These are phyloP conservation scores for Pyrus bretschneideri DNA, from an alignment of 306 rosid species.

Conservation along the genomic window DNA sequence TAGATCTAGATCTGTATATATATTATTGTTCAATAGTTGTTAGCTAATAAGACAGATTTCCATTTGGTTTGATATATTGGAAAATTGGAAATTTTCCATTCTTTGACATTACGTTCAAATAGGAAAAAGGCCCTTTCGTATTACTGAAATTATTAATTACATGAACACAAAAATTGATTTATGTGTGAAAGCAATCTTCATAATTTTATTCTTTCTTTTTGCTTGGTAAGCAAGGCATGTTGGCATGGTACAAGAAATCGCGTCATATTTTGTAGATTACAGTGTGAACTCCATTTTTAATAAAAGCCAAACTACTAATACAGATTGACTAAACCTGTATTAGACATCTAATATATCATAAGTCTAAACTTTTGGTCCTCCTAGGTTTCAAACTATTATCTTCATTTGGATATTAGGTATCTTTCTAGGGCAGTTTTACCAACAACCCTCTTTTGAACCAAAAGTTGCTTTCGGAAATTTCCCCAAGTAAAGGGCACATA, in stretches of 20 bases:
- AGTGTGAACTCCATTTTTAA: neutral
- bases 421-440: slow-evolving; percentile 6
- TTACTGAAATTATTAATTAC: neutral
- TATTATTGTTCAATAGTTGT: neutral
- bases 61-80: neutral
- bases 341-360: neutral
- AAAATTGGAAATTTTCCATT: neutral
- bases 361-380: neutral
- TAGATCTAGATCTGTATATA: neutral
- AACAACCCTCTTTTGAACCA: slow-evolving; percentile 11
- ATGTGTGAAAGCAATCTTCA: neutral
- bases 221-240: neutral
- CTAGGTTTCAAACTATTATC: neutral
- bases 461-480: neutral
- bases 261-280: neutral
- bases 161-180: neutral
- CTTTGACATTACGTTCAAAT: neutral
- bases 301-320: neutral
- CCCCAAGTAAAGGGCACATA: slow-evolving; percentile 8
- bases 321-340: neutral
- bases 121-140: neutral
- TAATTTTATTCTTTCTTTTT: too few relatives aligned
- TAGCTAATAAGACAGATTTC: neutral
- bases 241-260: too few relatives aligned
- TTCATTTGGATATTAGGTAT: neutral